Conservation (phyloP, 257 asterid genomes). For the Thymus quinquecostatus region DNA sequence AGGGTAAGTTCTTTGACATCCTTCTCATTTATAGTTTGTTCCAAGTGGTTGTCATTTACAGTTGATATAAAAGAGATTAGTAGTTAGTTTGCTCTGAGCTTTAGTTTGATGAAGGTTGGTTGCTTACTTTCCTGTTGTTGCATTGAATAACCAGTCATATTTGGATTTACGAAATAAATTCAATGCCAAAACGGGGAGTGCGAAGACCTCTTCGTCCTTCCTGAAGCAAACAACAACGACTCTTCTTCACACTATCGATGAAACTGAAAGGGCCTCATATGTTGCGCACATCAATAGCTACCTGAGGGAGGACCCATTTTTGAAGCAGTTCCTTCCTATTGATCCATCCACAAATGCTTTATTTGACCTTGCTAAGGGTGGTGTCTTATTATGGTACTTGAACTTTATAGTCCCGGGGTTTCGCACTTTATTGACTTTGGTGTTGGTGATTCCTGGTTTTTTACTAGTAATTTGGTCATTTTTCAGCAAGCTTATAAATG, state of each 20-base stretch:
- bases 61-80: constrained; percentile 5
- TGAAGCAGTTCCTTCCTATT: constrained; percentile 91
- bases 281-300: constrained; percentile 95
- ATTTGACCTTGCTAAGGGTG: constrained; percentile 89
- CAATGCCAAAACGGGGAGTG: constrained; percentile 57
- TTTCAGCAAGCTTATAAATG: constrained; percentile 91
- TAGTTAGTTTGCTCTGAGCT: constrained; percentile 11
- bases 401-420: constrained; percentile 30
- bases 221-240: constrained; percentile 90
- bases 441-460: constrained; percentile 3
- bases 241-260: constrained; percentile 85
- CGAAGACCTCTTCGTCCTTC: constrained; percentile 70
- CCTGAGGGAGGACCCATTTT: constrained; percentile 90
- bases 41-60: constrained; percentile 18
- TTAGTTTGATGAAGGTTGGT: constrained; percentile 22
- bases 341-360: constrained; percentile 73
- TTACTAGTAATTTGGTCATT: constrained; percentile 23
- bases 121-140: constrained; percentile 30
- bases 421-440: constrained; percentile 20
- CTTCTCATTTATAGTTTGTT: constrained; percentile 15
- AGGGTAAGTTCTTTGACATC: constrained; percentile 51
- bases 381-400: constrained; percentile 87
- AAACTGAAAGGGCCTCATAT: constrained; percentile 83
- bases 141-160: constrained; percentile 61
- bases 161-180: constrained; percentile 77